These are phyloP conservation scores for Cadophora sp. DNA, from an alignment of 2,329 filamentous ascomycete genomes.

Conservation along the genomic window DNA sequence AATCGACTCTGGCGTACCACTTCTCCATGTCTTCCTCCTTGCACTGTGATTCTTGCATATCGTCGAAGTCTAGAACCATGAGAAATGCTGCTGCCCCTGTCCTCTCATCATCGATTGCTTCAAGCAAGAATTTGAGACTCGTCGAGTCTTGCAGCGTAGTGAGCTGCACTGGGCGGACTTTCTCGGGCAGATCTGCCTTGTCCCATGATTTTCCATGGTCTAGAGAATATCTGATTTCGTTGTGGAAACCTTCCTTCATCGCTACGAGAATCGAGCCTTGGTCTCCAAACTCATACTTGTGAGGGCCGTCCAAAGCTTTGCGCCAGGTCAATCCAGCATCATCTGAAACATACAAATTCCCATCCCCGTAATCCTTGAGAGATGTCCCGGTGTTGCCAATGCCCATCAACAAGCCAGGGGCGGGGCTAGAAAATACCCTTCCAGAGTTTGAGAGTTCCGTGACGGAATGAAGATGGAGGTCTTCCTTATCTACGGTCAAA, in stretches of 20 bases:
- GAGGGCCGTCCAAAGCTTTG: constrained; percentile 75
- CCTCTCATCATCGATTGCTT: constrained; percentile 61
- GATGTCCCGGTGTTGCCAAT: constrained; percentile 86
- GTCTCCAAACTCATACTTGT: constrained; percentile 97
- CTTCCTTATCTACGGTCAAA: constrained; percentile 68
- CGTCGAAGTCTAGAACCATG: constrained; percentile 83
- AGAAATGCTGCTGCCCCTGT: constrained; percentile 63
- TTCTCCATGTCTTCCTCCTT: constrained; percentile 82
- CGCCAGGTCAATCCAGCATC: constrained; percentile 89
- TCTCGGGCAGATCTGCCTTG: constrained; percentile 70
- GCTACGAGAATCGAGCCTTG: constrained; percentile 89
- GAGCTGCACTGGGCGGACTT: constrained; percentile 67
- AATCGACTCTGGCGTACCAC: constrained; percentile 85
- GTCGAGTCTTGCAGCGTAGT: constrained; percentile 94
- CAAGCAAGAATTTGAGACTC: constrained; percentile 85
- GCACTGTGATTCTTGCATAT: constrained; percentile 81
- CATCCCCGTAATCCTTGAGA: constrained; percentile 73
- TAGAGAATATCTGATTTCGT: constrained; percentile 76
- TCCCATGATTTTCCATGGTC: constrained; percentile 90
- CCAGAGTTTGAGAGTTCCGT: constrained; percentile 84
- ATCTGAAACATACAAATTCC: constrained; percentile 87
- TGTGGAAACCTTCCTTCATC: constrained; percentile 71
- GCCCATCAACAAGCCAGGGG: constrained; percentile 92
- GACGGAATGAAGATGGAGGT: constrained; percentile 89
- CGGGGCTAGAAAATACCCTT: constrained; percentile 89